A percentile compares a stretch with the other conserved stretches of the same genome.
These are phyloP conservation scores for Pontederia crassipes DNA, from an alignment of 176 grass and related monocot genomes.

Conservation along the genomic window DNA sequence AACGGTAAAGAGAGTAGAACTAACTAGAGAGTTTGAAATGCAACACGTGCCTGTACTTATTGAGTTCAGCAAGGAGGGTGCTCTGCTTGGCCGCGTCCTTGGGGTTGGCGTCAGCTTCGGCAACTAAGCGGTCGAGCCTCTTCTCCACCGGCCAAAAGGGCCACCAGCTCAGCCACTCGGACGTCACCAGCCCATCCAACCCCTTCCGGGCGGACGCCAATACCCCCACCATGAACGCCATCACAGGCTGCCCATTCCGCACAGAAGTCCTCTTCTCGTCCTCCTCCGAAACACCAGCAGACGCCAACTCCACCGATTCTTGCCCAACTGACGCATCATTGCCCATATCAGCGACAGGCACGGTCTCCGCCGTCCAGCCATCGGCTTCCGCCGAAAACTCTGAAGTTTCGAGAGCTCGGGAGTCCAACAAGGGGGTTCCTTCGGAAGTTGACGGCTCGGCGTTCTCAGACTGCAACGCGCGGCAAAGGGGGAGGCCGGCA, in stretches of 20 bases:
- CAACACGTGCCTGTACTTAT: slow-evolving; percentile 58
- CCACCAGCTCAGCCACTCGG: slow-evolving; percentile 82
- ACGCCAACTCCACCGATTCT: neutral
- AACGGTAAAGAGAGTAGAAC: neutral
- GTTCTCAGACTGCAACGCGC: too few species aligned
- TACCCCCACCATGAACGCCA: slow-evolving; percentile 29
- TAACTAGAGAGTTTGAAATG: neutral
- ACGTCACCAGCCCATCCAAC: slow-evolving; percentile 37
- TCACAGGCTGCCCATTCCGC: slow-evolving; percentile 24
- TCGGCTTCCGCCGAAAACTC: neutral
- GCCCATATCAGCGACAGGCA: neutral
- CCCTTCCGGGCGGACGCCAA: slow-evolving; percentile 37
- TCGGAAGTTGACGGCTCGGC: too few species aligned
- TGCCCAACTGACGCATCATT: slow-evolving; percentile 7
- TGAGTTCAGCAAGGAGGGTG: slow-evolving; percentile 73
- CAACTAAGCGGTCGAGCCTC: slow-evolving; percentile 51
- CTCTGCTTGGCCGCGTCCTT: slow-evolving; percentile 66
- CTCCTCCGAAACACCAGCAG: slow-evolving; percentile 17
- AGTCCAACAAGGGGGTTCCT: neutral
- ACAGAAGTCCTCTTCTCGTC: slow-evolving; percentile 13
- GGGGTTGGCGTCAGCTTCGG: slow-evolving; percentile 84
- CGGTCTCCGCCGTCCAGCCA: neutral
- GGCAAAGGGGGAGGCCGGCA: too few species aligned
- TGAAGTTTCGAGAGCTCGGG: neutral
- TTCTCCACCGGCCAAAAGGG: slow-evolving; percentile 69